Evolutionary conservation across 352 stramenopile species (phyloP).

Genomic region (Phytophthora idaei): DNA sequence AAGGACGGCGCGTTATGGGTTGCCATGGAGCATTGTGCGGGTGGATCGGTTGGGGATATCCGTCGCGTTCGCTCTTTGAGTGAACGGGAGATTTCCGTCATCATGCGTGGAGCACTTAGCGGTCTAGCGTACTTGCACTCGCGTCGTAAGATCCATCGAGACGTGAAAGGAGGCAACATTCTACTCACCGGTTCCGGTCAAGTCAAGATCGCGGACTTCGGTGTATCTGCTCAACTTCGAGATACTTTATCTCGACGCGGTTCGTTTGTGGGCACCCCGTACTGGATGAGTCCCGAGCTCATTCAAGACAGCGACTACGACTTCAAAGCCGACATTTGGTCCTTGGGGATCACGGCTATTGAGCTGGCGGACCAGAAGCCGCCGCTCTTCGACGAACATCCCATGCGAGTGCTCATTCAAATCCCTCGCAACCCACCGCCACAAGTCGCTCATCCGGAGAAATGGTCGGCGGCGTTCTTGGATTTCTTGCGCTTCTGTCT

Average conservation of each 20-base stretch:
- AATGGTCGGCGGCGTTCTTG: slow-evolving; percentile 81
- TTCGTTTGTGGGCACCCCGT: slow-evolving; percentile 92
- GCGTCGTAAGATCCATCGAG: slow-evolving; percentile 91
- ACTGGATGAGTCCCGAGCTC: slow-evolving; percentile 96
- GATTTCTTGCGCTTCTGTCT: slow-evolving; percentile 90
- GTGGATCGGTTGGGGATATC: slow-evolving; percentile 83
- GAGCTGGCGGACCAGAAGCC: slow-evolving; percentile 92
- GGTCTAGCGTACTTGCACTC: slow-evolving; percentile 88
- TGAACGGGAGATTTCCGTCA: slow-evolving; percentile 80
- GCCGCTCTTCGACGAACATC: slow-evolving; percentile 90
- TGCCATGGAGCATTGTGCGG: slow-evolving; percentile 90
- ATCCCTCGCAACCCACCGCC: slow-evolving; percentile 85
- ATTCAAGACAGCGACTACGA: slow-evolving; percentile 93
- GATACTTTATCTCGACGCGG: slow-evolving; percentile 61
- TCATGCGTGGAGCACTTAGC: slow-evolving; percentile 73
- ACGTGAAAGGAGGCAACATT: slow-evolving; percentile 96
- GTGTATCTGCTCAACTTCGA: slow-evolving; percentile 68
- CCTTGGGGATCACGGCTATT: slow-evolving; percentile 90
- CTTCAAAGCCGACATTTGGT: slow-evolving; percentile 92
- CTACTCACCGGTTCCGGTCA: slow-evolving; percentile 91
- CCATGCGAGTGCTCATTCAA: slow-evolving; percentile 83
- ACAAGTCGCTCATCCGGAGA: slow-evolving; percentile 65
- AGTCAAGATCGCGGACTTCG: slow-evolving; percentile 97
- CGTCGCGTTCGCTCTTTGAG: slow-evolving; percentile 47
- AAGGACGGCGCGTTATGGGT: slow-evolving; percentile 88